Evolutionary conservation across 768 basidiomycete genomes (phyloP), one percentile per base, ranked within the genome.

Genomic region (Termitomyces sp.): DNA sequence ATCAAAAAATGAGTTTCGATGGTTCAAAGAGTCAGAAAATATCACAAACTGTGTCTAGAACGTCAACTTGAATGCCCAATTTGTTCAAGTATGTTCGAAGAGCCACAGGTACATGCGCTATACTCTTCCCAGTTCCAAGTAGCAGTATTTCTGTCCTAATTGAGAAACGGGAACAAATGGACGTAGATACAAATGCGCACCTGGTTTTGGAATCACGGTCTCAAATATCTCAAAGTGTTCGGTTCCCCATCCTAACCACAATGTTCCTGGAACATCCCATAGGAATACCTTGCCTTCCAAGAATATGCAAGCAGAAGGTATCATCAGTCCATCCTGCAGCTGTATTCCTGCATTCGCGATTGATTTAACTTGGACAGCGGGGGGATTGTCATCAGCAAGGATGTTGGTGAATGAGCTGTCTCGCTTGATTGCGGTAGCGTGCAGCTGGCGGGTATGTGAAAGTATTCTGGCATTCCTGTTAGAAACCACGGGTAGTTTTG

Each of bases 1-100:
- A 40, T n/a, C 15, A 27, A n/a, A 27, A n/a, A 60, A 43, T 48
- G 10, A 25, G 43, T 45, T 50, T 32, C 31, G 29, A 54, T 38
- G 48, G 23, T 32, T 38, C 10, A 16, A 42, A 23, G 31, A 2
- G 23, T 31, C 27, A 56, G 45, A 22, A n/a, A 35, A 46, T 23
- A 25, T 3, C 6, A 75, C 82, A 50, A 58, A 91, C 91, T 39
- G 91, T 90, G 67, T 91, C 89, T 84, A 95, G 92, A 18, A 92
- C 79, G 61, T 98, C 95, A 46, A 93, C 71, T 64, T 92, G 91
- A 49, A 97, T 89, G 15, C 95, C 96, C 42, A 92, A 66, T 41
- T 79, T 72, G 57, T 77, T 88, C 36, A 98, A 65, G 68, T 91
- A 82, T 40, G 81, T 74, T 32, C 86, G 77, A 13, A 98, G 64